Evolutionary conservation across 1,139 yeast species (phyloP), one percentile per base, ranked within the genome.

Genomic region (Taphrina deformans): DNA sequence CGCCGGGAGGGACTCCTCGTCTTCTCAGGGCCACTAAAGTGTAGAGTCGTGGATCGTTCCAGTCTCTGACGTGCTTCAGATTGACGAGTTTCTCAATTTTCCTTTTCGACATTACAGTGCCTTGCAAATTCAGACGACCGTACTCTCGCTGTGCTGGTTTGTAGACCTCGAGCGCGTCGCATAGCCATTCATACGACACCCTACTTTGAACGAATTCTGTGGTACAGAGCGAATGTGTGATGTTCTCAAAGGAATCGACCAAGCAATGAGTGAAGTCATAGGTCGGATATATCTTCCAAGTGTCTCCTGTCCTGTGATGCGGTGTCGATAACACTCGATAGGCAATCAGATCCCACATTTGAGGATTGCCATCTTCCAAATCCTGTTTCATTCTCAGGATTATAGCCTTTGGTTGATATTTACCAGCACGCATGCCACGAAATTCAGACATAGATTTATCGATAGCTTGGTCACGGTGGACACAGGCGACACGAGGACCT

Each of bases 271-370:
- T 93, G 79, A 95, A 95, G 76, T 95, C 99, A 75, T 95, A 95
- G 21, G 99, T 95, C 69, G 99, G 99, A 75, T 95, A 95, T 68
- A 95, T 92, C 78, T 88, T 90, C 99, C 99, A 95, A 76, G 88
- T 88, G 75, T 84, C 87, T 65, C 98, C 99, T 16, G 99, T 93
- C 78, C 99, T 87, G 77, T 93, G 96, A 78, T 95, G 99, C 31
- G 90, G 84, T 26, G 96, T 92, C 72, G 92, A 82, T 72, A 95
- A 81, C 6, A 95, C 97, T 76, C 99, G 85, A 79, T 95, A 95
- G n/a, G 99, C 99, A 67, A 93, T 96, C 71, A 93, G 83, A 77
- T 95, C 99, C 99, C 99, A 95, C 99, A 95, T 95, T 79, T 93
- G 99, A 23, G 99, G 99, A 71, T 90, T 89, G 70, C 97, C 96